These are phyloP conservation scores for Aspergillus phoenicis DNA, from an alignment of 2,329 filamentous ascomycete species.

Conservation along the genomic window DNA sequence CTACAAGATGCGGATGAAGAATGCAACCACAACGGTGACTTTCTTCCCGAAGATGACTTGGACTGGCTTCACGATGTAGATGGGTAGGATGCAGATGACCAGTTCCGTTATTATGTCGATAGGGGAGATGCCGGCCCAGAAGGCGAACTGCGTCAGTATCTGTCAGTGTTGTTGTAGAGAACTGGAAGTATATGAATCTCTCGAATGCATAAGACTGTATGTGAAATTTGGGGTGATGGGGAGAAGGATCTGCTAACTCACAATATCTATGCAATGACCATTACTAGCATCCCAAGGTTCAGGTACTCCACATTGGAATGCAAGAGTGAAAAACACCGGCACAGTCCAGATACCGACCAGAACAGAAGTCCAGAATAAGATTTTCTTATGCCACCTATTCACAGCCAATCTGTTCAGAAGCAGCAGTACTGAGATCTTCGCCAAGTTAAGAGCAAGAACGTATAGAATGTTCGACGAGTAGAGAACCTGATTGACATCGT, in stretches of 20 bases:
- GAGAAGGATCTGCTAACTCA: neutral
- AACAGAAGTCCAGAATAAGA: neutral
- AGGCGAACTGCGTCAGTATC: neutral
- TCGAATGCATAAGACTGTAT: too few relatives aligned
- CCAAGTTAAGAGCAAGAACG: neutral
- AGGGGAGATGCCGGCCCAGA: constrained; percentile 1
- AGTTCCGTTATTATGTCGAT: neutral
- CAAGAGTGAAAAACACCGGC: neutral
- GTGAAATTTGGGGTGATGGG: neutral
- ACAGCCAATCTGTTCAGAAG: neutral
- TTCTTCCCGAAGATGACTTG: neutral
- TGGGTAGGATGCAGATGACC: neutral
- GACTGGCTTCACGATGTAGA: constrained; percentile 1
- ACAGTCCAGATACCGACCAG: neutral
- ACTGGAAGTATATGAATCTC: neutral
- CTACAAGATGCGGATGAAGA: constrained; percentile 1
- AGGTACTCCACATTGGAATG: neutral
- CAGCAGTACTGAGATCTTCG: neutral
- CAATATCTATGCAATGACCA: neutral
- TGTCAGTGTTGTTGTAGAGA: neutral
- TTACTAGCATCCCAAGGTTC: neutral
- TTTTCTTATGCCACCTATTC: neutral
- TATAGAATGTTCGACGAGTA: neutral
- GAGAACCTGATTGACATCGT: neutral
- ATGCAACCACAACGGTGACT: neutral